phyloP scores from a whole-genome alignment of 73 alveolate genomes.

The Paramecium sonneborni region DNA sequence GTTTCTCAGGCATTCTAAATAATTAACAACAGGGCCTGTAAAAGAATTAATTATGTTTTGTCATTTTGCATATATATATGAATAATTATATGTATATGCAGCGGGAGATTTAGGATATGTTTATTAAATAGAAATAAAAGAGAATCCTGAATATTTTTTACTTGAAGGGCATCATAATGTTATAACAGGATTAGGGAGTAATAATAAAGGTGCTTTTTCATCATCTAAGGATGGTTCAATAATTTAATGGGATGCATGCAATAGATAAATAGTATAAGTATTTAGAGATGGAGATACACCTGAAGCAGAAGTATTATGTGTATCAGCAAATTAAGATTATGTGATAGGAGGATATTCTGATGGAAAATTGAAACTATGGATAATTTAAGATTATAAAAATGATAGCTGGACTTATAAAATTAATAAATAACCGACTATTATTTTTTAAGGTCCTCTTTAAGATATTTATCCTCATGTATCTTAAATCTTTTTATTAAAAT shows the following conservation, averaged over 20 bases:
- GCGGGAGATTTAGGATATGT: conserved; percentile 16
- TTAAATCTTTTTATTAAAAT: not conserved
- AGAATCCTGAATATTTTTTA: not conserved
- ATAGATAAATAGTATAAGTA: not conserved
- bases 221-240: conserved; percentile 24
- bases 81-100: not conserved
- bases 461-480: conserved; percentile 20
- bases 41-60: not conserved
- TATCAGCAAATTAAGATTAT: not conserved
- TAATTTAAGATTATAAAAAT: not conserved
- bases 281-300: conserved; percentile 8
- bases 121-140: not conserved
- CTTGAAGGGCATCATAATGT: conserved; percentile 31
- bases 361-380: conserved; percentile 10
- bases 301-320: not conserved
- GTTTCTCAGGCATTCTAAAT: not conserved
- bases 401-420: not conserved
- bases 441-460: not conserved
- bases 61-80: not conserved
- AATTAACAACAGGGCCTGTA: not conserved
- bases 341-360: not conserved
- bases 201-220: not conserved
- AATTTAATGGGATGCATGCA: not conserved
- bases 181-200: not conserved
- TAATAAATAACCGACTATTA: not conserved